These are phyloP conservation scores for Eimeria acervulina DNA, from an alignment of 169 alveolate genomes.

Conservation along the genomic window DNA sequence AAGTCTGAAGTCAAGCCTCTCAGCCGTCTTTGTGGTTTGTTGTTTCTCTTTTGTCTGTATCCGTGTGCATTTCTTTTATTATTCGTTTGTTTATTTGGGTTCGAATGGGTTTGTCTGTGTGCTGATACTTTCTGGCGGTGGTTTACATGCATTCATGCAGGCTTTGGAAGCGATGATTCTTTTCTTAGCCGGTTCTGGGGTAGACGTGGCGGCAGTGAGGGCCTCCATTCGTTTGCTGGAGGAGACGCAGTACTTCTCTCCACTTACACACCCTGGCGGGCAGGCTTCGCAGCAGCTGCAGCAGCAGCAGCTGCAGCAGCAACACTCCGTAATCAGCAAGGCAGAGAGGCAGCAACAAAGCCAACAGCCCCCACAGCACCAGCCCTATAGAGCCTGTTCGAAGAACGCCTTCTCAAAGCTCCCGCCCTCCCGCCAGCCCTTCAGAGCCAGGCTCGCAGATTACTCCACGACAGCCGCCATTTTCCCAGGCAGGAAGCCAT, in stretches of 20 bases:
- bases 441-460: conserved; percentile 3
- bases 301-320: conserved; percentile 50
- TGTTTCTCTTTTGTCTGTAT: background rate
- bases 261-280: background rate
- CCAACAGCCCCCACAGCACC: conserved; percentile 47
- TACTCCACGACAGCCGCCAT: background rate
- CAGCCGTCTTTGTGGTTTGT: background rate
- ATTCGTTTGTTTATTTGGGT: too few relatives aligned
- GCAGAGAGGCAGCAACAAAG: background rate
- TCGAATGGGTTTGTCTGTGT: too few relatives aligned
- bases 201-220: background rate
- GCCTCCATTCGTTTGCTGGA: conserved; percentile 38
- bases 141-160: background rate
- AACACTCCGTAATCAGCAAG: conserved; percentile 36
- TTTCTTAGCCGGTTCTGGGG: conserved; percentile 28
- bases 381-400: background rate
- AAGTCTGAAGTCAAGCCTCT: background rate
- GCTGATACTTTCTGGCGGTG: too few relatives aligned
- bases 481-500: background rate
- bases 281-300: background rate
- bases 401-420: background rate
- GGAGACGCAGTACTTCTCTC: conserved; percentile 38
- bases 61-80: background rate
- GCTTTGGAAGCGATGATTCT: conserved; percentile 57
- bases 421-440: conserved; percentile 3